These are phyloP conservation scores for Talaromyces sp. DNA, from an alignment of 2,329 filamentous ascomycete genomes.

Conservation along the genomic window DNA sequence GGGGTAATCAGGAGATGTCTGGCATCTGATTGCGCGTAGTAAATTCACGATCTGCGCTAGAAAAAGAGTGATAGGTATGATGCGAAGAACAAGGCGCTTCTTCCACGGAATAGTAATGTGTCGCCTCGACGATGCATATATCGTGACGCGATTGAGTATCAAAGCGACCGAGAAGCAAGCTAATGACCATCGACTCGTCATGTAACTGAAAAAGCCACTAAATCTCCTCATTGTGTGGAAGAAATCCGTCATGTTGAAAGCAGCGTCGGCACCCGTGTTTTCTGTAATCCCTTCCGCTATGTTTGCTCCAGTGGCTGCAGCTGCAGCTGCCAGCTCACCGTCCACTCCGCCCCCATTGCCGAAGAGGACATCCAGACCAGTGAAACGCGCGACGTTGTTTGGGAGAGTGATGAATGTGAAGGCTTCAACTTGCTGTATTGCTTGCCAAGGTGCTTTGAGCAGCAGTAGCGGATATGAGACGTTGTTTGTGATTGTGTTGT, in stretches of 20 bases:
- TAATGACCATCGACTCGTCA: conserved; percentile 88
- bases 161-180: conserved; percentile 83
- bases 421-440: conserved; percentile 35
- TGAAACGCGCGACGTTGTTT: conserved; percentile 29
- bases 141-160: conserved; percentile 83
- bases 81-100: conserved; percentile 65
- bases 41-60: conserved; percentile 64
- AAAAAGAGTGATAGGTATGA: conserved; percentile 68
- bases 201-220: conserved; percentile 82
- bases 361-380: conserved; percentile 28
- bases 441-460: conserved; percentile 36
- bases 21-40: conserved; percentile 84
- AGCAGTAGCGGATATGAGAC: conserved; percentile 20
- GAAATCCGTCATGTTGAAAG: conserved; percentile 41
- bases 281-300: conserved; percentile 33
- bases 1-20: conserved; percentile 72
- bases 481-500: conserved; percentile 12
- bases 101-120: conserved; percentile 73
- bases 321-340: conserved; percentile 42
- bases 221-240: conserved; percentile 62
- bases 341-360: conserved; percentile 26
- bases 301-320: conserved; percentile 36
- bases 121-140: conserved; percentile 85
- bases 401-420: conserved; percentile 36
- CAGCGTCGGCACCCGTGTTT: conserved; percentile 32